These are phyloP conservation scores for Lotmaria passim DNA, from an alignment of 208 protist species.

Conservation along the genomic window DNA sequence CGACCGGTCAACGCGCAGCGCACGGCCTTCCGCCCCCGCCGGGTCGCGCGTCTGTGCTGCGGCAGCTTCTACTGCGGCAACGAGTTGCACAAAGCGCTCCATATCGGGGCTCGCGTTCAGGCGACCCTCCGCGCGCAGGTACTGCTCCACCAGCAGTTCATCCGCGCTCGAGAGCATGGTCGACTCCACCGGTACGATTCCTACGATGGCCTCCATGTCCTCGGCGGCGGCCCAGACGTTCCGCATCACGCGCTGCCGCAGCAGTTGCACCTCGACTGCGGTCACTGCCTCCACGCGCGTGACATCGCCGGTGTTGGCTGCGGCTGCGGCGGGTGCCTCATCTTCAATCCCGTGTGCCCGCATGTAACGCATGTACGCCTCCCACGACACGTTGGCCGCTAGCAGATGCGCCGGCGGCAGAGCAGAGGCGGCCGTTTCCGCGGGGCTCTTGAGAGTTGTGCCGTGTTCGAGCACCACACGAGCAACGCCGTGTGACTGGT, in stretches of 20 bases:
- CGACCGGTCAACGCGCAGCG: too few relatives aligned
- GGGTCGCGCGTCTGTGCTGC: too few relatives aligned
- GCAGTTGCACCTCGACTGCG: conserved; percentile 35
- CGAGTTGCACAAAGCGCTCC: conserved; percentile 7
- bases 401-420: conserved; percentile 20
- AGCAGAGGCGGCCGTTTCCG: not conserved
- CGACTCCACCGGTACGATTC: conserved; percentile 28
- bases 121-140: conserved; percentile 21
- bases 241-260: conserved; percentile 36
- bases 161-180: conserved; percentile 25
- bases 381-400: conserved; percentile 19
- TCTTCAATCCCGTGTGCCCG: not conserved
- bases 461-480: conserved; percentile 30
- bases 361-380: conserved; percentile 9
- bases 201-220: conserved; percentile 13
- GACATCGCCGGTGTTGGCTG: too few relatives aligned
- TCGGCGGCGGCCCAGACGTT: conserved; percentile 15
- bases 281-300: too few relatives aligned
- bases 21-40: too few relatives aligned
- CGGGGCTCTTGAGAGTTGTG: too few relatives aligned
- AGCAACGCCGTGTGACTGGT: conserved; percentile 13
- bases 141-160: conserved; percentile 42
- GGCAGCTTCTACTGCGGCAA: not conserved
- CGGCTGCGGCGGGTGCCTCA: not conserved
- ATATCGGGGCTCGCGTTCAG: conserved; percentile 16